Evolutionary conservation across 2,329 filamentous ascomycete genomes (phyloP).

Genomic region (Pseudopithomyces maydicus): DNA sequence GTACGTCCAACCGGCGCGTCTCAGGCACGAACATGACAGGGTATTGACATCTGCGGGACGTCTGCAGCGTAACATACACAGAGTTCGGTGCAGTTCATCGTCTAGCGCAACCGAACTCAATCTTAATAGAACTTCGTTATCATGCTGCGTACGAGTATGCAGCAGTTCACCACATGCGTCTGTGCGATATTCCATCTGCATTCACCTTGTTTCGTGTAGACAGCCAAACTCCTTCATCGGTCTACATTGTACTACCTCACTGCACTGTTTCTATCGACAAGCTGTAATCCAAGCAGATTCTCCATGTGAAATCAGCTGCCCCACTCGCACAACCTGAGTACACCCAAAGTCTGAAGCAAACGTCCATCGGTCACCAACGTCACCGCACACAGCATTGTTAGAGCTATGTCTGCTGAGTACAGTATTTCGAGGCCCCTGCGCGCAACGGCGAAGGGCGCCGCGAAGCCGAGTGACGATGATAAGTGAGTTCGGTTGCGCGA

Average conservation of each 20-base stretch:
- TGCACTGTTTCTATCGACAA: not conserved
- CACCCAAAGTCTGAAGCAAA: not conserved
- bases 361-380: conserved; percentile 16
- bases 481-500: conserved; percentile 7
- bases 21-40: not conserved
- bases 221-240: not conserved
- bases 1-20: not conserved
- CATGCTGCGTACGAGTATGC: not conserved
- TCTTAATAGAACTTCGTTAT: not conserved
- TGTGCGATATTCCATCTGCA: not conserved
- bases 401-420: not conserved
- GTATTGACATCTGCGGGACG: not conserved
- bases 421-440: not conserved
- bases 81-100: not conserved
- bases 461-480: conserved; percentile 2
- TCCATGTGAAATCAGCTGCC: conserved; percentile 14
- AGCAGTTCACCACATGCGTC: not conserved
- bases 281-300: conserved; percentile 5
- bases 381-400: conserved; percentile 9
- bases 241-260: not conserved
- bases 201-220: not conserved
- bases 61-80: conserved; percentile 6
- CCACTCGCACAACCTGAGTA: conserved; percentile 12
- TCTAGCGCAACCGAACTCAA: not conserved
- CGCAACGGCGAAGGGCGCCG: not conserved